A percentile compares a stretch with the other conserved stretches of the same genome.
phyloP scores from a whole-genome alignment of 2,329 filamentous ascomycete genomes.

The Huntiella savannae region DNA sequence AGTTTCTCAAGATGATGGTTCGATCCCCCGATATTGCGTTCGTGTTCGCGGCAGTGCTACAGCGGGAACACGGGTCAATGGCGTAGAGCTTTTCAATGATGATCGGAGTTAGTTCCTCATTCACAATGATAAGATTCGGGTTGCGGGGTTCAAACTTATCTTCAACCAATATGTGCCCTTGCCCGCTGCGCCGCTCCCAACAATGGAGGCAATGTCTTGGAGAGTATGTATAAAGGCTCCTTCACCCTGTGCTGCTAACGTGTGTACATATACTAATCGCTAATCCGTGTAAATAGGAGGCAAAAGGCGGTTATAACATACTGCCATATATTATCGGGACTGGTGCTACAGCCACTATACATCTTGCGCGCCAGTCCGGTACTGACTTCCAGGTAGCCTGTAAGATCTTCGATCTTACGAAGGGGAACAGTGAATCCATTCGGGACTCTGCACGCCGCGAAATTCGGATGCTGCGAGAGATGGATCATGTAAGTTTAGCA shows the following conservation, averaged over 20 bases:
- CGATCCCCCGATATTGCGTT: conserved; percentile 25
- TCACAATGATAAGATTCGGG: conserved; percentile 29
- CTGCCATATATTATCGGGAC: conserved; percentile 20
- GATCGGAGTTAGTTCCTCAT: conserved; percentile 28
- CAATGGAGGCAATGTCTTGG: too few relatives aligned
- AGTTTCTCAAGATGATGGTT: conserved; percentile 5
- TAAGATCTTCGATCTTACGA: conserved; percentile 25
- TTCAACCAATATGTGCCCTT: too few relatives aligned
- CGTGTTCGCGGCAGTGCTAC: conserved; percentile 35
- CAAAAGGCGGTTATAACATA: conserved; percentile 19
- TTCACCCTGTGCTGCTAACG: too few relatives aligned
- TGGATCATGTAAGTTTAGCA: conserved; percentile 30
- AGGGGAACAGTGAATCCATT: conserved; percentile 17
- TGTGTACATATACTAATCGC: too few relatives aligned
- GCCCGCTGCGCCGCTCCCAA: too few relatives aligned
- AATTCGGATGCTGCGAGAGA: conserved; percentile 28
- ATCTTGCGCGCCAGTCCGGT: conserved; percentile 25
- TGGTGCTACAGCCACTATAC: conserved; percentile 21
- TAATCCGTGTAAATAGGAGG: conserved; percentile 13
- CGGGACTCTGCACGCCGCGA: conserved; percentile 22
- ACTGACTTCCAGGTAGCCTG: conserved; percentile 46
- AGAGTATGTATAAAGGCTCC: too few relatives aligned
- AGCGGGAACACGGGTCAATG: conserved; percentile 32
- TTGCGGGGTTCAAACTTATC: conserved; percentile 12
- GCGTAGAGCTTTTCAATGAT: conserved; percentile 22